These are phyloP conservation scores for Zygotorulaspora danielsina DNA, from an alignment of 805 yeast genomes.

Conservation along the genomic window DNA sequence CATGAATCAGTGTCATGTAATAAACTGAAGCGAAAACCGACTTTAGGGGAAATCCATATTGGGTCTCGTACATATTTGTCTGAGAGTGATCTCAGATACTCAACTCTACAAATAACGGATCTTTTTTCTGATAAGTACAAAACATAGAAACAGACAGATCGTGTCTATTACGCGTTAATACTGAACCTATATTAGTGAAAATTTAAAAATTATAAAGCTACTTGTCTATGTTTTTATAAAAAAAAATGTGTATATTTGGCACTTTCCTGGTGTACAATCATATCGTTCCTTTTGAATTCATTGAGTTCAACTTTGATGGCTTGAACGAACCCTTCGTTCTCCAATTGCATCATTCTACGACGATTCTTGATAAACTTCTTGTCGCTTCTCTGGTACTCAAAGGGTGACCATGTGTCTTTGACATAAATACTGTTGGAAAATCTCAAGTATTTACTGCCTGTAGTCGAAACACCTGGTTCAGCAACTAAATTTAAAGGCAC, in stretches of 20 bases:
- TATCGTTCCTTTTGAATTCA: slow-evolving; percentile 55
- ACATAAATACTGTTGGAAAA: slow-evolving; percentile 29
- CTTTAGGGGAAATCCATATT: no score
- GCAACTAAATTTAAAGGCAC: neutral
- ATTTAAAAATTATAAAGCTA: no score
- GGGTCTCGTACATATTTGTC: no score
- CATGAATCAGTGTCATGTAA: no score
- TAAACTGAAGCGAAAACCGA: no score
- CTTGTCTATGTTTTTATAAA: no score
- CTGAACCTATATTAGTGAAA: no score
- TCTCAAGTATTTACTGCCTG: slow-evolving; percentile 16
- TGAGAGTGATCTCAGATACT: no score
- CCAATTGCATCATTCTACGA: slow-evolving; percentile 20
- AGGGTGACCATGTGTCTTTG: slow-evolving; percentile 28
- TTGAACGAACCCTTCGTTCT: slow-evolving; percentile 20
- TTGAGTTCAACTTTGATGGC: slow-evolving; percentile 61
- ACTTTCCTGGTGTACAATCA: slow-evolving; percentile 65
- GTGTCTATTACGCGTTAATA: no score
- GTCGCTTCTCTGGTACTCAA: slow-evolving; percentile 31
- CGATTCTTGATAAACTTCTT: slow-evolving; percentile 19
- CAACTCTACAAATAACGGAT: no score
- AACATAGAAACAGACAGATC: no score
- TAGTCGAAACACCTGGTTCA: neutral
- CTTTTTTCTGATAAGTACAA: no score
- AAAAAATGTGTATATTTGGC: slow-evolving; percentile 63